phyloP scores from a whole-genome alignment of 2,329 filamentous ascomycete species.

The Penicillium sp. region DNA sequence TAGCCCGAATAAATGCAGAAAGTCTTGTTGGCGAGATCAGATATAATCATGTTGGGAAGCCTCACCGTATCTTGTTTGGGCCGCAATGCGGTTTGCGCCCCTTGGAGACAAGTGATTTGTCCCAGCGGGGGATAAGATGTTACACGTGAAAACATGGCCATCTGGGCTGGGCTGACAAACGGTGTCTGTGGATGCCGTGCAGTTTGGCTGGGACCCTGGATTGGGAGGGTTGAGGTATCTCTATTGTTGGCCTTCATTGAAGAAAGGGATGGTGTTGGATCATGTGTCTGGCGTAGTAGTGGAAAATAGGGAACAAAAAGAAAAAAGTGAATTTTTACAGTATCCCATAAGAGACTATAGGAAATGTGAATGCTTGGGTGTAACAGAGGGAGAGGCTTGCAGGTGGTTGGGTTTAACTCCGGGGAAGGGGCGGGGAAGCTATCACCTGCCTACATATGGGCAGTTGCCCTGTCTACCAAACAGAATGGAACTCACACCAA shows the following conservation, averaged over 20 bases:
- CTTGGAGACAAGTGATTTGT: constrained; percentile 57
- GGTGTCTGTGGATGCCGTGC: constrained; percentile 21
- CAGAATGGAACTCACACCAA: not conserved
- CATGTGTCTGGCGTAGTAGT: not conserved
- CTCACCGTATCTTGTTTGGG: constrained; percentile 23
- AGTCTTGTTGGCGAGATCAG: not conserved
- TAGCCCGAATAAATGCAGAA: not conserved
- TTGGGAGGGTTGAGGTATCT: constrained; percentile 17
- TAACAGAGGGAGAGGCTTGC: not conserved
- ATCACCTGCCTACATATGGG: not conserved
- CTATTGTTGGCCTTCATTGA: constrained; percentile 11
- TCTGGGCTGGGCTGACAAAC: constrained; percentile 35
- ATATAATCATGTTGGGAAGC: not conserved
- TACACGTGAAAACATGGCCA: constrained; percentile 47
- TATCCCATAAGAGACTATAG: not conserved
- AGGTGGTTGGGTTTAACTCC: constrained; percentile 3
- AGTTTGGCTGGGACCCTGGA: constrained; percentile 10
- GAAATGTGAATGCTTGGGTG: not conserved
- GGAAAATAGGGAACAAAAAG: not conserved
- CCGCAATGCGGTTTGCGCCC: constrained; percentile 25
- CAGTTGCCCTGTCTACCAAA: not conserved
- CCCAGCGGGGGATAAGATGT: constrained; percentile 64
- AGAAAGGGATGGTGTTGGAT: constrained; percentile 1
- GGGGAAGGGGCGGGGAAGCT: constrained; percentile 13
- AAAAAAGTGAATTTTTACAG: not conserved